Evolutionary conservation across 2,329 filamentous ascomycete species (phyloP).

Genomic region (Exophiala spinifera): DNA sequence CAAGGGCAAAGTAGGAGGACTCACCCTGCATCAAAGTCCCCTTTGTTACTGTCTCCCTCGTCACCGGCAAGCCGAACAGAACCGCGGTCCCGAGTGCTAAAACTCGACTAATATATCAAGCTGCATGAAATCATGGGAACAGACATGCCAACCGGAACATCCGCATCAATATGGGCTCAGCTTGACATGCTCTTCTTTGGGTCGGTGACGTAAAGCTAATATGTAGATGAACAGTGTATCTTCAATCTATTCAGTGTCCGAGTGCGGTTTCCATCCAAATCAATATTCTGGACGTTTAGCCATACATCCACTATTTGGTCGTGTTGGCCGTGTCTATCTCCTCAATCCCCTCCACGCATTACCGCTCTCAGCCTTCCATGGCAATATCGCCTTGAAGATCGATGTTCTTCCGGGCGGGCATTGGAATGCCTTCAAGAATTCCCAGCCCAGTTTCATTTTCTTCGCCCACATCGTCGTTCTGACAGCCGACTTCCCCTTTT

Average conservation of each 20-base stretch:
- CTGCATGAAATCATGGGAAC: no score
- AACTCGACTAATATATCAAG: slow-evolving; percentile 5
- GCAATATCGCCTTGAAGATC: slow-evolving; percentile 1
- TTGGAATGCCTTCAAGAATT: background rate
- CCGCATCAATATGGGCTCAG: background rate
- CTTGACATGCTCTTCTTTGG: background rate
- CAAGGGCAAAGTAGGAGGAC: background rate
- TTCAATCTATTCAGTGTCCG: no score
- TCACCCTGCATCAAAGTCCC: background rate
- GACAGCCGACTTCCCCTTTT: slow-evolving; percentile 19
- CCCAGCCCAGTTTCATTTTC: slow-evolving; percentile 9
- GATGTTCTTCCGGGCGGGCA: background rate
- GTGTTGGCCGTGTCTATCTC: no score
- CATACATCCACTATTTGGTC: no score
- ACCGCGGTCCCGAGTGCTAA: slow-evolving; percentile 17
- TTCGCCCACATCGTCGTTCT: slow-evolving; percentile 1
- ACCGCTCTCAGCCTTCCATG: slow-evolving; percentile 7
- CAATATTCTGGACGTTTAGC: no score
- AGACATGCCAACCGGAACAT: background rate
- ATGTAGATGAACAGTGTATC: no score
- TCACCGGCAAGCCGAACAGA: slow-evolving; percentile 3
- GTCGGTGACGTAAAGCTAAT: no score
- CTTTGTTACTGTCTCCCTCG: slow-evolving; percentile 3
- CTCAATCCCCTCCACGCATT: background rate
- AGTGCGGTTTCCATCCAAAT: no score